Percentiles rank a stretch among this genome's conserved stretches.
phyloP scores from a whole-genome alignment of 1,139 yeast genomes.

The Meyerozyma guilliermondii region DNA sequence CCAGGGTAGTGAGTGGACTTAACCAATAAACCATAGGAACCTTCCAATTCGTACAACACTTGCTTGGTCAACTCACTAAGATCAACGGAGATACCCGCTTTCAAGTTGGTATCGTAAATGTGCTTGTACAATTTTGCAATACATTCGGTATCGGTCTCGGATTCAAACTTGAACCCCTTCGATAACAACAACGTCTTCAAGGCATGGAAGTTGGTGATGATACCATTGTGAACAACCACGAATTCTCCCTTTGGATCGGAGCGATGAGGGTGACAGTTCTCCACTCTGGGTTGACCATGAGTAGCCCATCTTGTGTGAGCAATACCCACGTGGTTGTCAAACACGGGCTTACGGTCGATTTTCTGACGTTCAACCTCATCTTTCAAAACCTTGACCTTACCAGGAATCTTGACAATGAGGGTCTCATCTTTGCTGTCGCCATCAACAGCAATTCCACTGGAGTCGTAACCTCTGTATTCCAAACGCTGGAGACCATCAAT shows the following conservation, averaged over 20 bases:
- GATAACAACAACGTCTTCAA: slow-evolving; percentile 73
- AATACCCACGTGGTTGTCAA: slow-evolving; percentile 88
- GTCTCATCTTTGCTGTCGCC: slow-evolving; percentile 64
- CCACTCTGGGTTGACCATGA: slow-evolving; percentile 85
- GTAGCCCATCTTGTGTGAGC: slow-evolving; percentile 99
- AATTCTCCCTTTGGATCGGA: slow-evolving; percentile 82
- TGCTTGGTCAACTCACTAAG: slow-evolving; percentile 90
- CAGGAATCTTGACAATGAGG: slow-evolving; percentile 74
- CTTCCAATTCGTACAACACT: slow-evolving; percentile 90
- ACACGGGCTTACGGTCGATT: slow-evolving; percentile 55
- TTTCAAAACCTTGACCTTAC: slow-evolving; percentile 82
- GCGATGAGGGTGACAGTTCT: slow-evolving; percentile 95
- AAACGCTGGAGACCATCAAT: slow-evolving; percentile 89
- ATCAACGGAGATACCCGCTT: slow-evolving; percentile 67
- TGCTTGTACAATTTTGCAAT: slow-evolving; percentile 94
- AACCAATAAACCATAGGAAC: slow-evolving; percentile 94
- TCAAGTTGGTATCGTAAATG: slow-evolving; percentile 73
- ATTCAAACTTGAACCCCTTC: slow-evolving; percentile 80
- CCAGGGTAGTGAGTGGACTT: slow-evolving; percentile 91
- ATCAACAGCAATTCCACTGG: slow-evolving; percentile 93
- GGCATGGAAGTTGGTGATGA: slow-evolving; percentile 91
- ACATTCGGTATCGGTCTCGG: slow-evolving; percentile 97
- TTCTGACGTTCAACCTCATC: slow-evolving; percentile 56
- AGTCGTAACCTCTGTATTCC: slow-evolving; percentile 98
- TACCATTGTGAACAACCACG: slow-evolving; percentile 95